A percentile compares a stretch with the other conserved stretches of the same genome.
These are phyloP conservation scores for Lepraria neglecta DNA, from an alignment of 495 filamentous ascomycete species.

Conservation along the genomic window DNA sequence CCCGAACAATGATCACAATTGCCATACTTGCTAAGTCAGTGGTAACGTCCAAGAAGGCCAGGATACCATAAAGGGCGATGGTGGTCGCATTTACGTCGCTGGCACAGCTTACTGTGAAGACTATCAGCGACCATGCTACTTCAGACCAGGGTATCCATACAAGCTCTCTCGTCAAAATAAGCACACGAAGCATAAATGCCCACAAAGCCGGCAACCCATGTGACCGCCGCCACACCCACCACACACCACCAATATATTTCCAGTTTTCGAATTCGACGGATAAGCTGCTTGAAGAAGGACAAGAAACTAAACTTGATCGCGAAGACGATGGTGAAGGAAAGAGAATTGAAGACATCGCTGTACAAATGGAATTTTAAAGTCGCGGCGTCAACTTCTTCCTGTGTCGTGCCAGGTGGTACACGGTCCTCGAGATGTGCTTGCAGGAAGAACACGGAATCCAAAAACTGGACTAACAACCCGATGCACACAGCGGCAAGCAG, in stretches of 20 bases:
- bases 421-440: neutral
- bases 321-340: constrained; percentile 18
- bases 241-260: constrained; percentile 17
- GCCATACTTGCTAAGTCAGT: neutral
- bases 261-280: constrained; percentile 14
- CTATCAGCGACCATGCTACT: neutral
- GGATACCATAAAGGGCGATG: neutral
- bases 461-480: neutral
- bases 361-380: neutral
- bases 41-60: neutral
- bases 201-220: neutral
- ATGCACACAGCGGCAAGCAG: neutral
- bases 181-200: neutral
- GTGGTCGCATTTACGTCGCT: neutral
- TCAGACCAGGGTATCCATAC: neutral
- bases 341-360: neutral
- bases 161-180: constrained; percentile 1
- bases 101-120: neutral
- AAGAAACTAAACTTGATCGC: constrained; percentile 20
- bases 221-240: constrained; percentile 6
- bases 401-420: neutral
- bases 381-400: neutral
- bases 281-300: constrained; percentile 16
- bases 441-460: neutral
- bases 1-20: too few relatives aligned